phyloP scores from a whole-genome alignment of 495 filamentous ascomycete species.

The Patellaria atrata region DNA sequence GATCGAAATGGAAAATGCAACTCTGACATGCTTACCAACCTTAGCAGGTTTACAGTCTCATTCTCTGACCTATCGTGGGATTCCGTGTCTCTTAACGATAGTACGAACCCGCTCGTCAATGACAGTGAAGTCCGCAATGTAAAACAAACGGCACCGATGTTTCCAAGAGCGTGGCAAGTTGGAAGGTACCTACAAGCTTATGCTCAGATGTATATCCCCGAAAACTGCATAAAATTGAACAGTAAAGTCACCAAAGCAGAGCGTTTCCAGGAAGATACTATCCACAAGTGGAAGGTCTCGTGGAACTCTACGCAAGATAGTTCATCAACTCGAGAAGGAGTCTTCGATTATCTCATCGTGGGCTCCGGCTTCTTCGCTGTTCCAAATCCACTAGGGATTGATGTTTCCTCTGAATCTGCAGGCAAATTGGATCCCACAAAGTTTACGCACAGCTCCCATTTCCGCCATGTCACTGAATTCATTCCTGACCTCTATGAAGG shows the following conservation, averaged over 20 bases:
- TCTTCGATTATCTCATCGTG: slow-evolving; percentile 61
- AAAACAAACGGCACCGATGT: slow-evolving; percentile 35
- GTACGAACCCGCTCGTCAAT: not conserved
- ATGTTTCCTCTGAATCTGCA: not conserved
- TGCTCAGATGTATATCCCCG: slow-evolving; percentile 38
- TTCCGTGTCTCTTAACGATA: slow-evolving; percentile 23
- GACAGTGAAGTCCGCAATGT: not conserved
- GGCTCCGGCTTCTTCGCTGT: slow-evolving; percentile 62
- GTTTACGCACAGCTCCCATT: slow-evolving; percentile 46
- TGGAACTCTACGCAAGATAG: not conserved
- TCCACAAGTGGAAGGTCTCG: slow-evolving; percentile 34
- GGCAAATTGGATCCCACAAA: slow-evolving; percentile 16
- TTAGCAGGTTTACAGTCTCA: slow-evolving; percentile 60
- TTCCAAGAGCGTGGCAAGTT: slow-evolving; percentile 65
- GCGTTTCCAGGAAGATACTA: slow-evolving; percentile 19
- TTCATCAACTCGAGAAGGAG: slow-evolving; percentile 6
- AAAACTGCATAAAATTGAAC: slow-evolving; percentile 35
- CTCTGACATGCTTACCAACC: slow-evolving; percentile 62
- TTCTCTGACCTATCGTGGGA: slow-evolving; percentile 71
- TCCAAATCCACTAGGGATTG: not conserved
- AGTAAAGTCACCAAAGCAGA: slow-evolving; percentile 37
- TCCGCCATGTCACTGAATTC: slow-evolving; percentile 24
- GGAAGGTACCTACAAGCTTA: slow-evolving; percentile 58
- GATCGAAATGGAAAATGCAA: slow-evolving; percentile 32
- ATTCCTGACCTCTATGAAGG: slow-evolving; percentile 6